These are phyloP conservation scores for Leccinum imitatum DNA, from an alignment of 768 basidiomycete species.

Conservation along the genomic window DNA sequence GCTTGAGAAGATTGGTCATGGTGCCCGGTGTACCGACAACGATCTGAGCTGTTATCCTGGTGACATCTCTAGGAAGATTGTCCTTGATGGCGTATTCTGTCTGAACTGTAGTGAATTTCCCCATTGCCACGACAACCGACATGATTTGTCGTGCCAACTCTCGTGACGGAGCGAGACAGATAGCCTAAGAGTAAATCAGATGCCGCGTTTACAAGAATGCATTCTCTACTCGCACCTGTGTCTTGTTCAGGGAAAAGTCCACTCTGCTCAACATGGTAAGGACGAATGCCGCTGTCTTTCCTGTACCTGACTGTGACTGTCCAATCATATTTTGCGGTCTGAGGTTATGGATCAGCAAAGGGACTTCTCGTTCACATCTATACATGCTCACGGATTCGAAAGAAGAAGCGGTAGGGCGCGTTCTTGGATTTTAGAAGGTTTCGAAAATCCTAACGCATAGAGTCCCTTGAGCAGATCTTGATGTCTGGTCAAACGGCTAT, in stretches of 20 bases:
- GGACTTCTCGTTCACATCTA: background rate
- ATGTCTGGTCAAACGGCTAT: slow-evolving; percentile 47
- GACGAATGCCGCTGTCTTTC: slow-evolving; percentile 98
- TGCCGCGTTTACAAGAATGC: background rate
- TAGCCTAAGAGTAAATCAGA: slow-evolving; percentile 53
- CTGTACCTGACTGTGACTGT: slow-evolving; percentile 98
- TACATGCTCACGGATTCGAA: slow-evolving; percentile 71
- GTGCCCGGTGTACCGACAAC: slow-evolving; percentile 97
- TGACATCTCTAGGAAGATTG: slow-evolving; percentile 62
- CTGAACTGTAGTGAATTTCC: slow-evolving; percentile 90
- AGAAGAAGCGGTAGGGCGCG: slow-evolving; percentile 91
- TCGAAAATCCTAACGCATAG: slow-evolving; percentile 93
- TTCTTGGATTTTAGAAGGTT: slow-evolving; percentile 99
- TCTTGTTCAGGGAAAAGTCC: slow-evolving; percentile 77
- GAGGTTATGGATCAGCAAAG: slow-evolving; percentile 6
- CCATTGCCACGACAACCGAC: slow-evolving; percentile 91
- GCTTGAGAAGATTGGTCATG: slow-evolving; percentile 81
- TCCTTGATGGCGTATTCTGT: slow-evolving; percentile 97
- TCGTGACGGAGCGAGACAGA: slow-evolving; percentile 97
- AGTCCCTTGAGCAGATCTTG: slow-evolving; percentile 90
- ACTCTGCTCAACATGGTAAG: slow-evolving; percentile 96
- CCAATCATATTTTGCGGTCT: slow-evolving; percentile 99
- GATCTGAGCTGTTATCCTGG: slow-evolving; percentile 79
- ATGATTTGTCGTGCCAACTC: slow-evolving; percentile 98
- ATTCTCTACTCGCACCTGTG: slow-evolving; percentile 58